phyloP scores from a whole-genome alignment of 257 asterid genomes.

The Lantana camara region DNA sequence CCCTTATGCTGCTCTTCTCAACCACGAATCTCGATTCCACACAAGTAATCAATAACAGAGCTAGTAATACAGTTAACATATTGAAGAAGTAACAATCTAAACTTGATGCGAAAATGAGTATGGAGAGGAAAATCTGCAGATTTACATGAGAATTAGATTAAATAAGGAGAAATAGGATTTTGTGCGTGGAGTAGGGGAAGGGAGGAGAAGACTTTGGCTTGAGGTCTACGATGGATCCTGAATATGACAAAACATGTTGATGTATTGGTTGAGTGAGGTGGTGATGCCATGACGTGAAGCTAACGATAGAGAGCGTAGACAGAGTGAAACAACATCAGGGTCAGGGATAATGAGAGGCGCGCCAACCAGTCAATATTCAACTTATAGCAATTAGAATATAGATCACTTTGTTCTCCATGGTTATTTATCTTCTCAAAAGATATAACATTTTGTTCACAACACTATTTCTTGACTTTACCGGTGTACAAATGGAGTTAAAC shows the following conservation, averaged over 20 bases:
- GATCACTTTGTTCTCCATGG: too few relatives aligned
- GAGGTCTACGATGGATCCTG: conserved; percentile 16
- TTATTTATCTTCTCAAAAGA: too few relatives aligned
- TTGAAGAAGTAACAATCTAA: too few relatives aligned
- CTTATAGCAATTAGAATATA: neutral
- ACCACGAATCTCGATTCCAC: conserved; percentile 61
- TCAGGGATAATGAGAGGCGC: neutral
- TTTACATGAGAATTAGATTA: neutral
- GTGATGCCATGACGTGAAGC: conserved; percentile 38
- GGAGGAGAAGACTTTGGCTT: conserved; percentile 33
- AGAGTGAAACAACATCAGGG: neutral
- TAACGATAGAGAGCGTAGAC: conserved; percentile 29
- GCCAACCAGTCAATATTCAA: neutral
- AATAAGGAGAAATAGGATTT: neutral
- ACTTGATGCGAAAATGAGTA: neutral
- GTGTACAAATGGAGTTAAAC: too few relatives aligned
- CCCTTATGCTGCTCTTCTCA: conserved; percentile 78
- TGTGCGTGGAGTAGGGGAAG: neutral
- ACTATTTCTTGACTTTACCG: too few relatives aligned
- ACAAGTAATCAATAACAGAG: neutral
- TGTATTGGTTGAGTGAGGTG: conserved; percentile 3
- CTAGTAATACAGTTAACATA: neutral
- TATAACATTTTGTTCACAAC: too few relatives aligned
- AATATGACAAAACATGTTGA: neutral
- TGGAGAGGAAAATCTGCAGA: neutral